Evolutionary conservation across 306 rosid species (phyloP), one percentile per base, ranked within the genome.

Genomic region (Vicia villosa): DNA sequence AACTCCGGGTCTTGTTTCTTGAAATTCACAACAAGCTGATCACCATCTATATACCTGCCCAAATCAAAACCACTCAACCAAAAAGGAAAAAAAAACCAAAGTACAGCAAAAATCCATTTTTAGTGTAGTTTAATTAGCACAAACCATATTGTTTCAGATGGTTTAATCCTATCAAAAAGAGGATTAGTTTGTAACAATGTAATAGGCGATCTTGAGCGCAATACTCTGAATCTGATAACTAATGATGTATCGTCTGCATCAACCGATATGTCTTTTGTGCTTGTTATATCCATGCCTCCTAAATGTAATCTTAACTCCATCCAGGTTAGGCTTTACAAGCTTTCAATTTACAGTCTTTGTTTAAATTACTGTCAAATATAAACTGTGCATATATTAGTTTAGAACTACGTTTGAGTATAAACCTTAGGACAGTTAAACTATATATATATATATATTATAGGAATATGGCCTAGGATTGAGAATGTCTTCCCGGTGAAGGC

Each of bases 91-190:
- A n/a, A n/a, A n/a, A n/a, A n/a, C n/a, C n/a, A n/a, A n/a, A n/a
- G n/a, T n/a, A n/a, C n/a, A n/a, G n/a, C n/a, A n/a, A n/a, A n/a
- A n/a, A n/a, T n/a, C n/a, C n/a, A n/a, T n/a, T n/a, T n/a, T n/a
- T n/a, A n/a, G n/a, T n/a, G 21, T 50, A 49, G 14, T 69, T 55
- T 59, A 37, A 66, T 16, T 63, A 47, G 68, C 76, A 85, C 85
- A 68, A 69, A 87, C 97, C 98, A 90, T 84, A 90, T 94, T 74
- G 98, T 94, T 83, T 94, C 96, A 22, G 90, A 71, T 63, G 98
- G 87, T 84, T 88, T 87, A 79, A 94, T 86, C 81, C 72, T 84
- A 61, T 82, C 96, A 77, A 90, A 94, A 65, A 90, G 88, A 16
- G 78, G 76, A 82, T 80, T 74, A 16, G 95, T 87, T 73, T 91